These are phyloP conservation scores for Fusarium sp. DNA, from an alignment of 2,329 filamentous ascomycete species.

Conservation along the genomic window DNA sequence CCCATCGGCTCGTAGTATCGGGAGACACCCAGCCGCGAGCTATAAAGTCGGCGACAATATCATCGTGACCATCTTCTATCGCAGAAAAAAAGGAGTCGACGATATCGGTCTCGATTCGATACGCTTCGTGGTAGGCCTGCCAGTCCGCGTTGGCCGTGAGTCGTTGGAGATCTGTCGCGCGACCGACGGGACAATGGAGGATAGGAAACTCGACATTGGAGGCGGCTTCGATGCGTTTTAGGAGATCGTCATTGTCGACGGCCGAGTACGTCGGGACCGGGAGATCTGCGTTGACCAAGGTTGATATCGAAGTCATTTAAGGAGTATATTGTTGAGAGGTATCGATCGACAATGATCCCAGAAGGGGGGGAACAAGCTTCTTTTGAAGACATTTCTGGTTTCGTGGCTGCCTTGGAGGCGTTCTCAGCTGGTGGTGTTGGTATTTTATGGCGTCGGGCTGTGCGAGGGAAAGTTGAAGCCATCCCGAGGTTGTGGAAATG, in stretches of 20 bases:
- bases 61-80: conserved; percentile 48
- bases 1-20: conserved; percentile 50
- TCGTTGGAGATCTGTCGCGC: neutral
- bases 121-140: conserved; percentile 19
- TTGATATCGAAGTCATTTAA: conserved; percentile 8
- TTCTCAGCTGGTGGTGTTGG: neutral
- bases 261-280: conserved; percentile 41
- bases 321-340: neutral
- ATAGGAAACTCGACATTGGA: conserved; percentile 43
- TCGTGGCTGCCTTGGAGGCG: conserved; percentile 5
- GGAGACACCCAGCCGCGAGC: conserved; percentile 57
- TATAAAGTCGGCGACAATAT: conserved; percentile 53
- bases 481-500: conserved; percentile 12
- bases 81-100: conserved; percentile 52
- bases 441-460: conserved; percentile 17
- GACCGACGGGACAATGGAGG: conserved; percentile 14
- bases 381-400: conserved; percentile 29
- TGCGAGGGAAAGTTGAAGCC: conserved; percentile 12
- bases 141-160: conserved; percentile 2
- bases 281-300: neutral
- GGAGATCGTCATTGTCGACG: conserved; percentile 38
- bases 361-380: neutral
- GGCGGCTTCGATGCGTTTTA: conserved; percentile 41
- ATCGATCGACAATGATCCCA: neutral
- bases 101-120: conserved; percentile 46